Evolutionary conservation across 805 yeast genomes (phyloP), one percentile per base, ranked within the genome.

Genomic region (Ogataea pignaliae): DNA sequence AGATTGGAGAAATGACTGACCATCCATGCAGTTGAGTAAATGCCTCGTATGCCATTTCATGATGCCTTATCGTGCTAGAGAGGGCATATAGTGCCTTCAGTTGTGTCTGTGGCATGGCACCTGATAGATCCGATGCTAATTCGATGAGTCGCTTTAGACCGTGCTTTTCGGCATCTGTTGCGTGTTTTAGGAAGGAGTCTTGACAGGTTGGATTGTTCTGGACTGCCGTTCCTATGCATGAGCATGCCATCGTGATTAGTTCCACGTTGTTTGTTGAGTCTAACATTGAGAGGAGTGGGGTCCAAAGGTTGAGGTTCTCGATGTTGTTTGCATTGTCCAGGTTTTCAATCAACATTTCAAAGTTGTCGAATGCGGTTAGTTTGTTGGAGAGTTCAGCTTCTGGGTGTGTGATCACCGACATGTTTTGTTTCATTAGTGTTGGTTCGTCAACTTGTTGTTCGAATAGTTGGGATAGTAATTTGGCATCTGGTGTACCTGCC

Each of bases 271-370:
- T 66, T 40, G 89, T 67, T 41, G 76, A 75, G 1, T 64, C 60
- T n/a, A 88, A 68, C 36, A 90, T 61, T 3, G 14, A 13, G 13
- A 30, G 13, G 13, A 41, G 28, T 3, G 81, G 70, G 17, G 74
- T 79, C 99, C 98, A 93, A 50, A 89, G 73, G 51, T 80, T 78
- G 71, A 90, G 60, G 55, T 84, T 85, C 51, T 86, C 91, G 52
- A 91, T 82, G 57, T 88, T 88, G 65, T 91, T 90, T 18, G 98
- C 98, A 63, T 93, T 93, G 64, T 93, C 98, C 47, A 91, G 65
- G 57, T 89, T 89, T 60, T 91, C 98, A 39, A 93, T 83, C 41
- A 91, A 70, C 91, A 90, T 88, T 62, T 91, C 97, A 57, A 91
- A 85, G 61, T 88, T 88, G 52, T 91, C 97, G 47, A 89, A 76